phyloP scores from a whole-genome alignment of 306 rosid genomes.

The Inga leiocalycina region DNA sequence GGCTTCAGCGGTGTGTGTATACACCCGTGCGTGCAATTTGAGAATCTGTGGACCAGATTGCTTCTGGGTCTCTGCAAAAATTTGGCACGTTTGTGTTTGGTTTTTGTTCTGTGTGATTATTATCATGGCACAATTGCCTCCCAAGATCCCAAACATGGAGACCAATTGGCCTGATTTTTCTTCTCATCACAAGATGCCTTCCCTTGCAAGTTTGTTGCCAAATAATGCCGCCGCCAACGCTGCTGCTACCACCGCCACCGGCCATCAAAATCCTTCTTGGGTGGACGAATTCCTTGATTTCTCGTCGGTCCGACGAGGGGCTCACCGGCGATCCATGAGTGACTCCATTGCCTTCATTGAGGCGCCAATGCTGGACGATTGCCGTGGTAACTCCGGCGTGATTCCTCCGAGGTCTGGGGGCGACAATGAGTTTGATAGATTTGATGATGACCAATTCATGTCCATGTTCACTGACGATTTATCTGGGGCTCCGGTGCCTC shows the following conservation, averaged over 20 bases:
- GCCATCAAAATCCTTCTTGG: constrained; percentile 71
- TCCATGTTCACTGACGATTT: constrained; percentile 83
- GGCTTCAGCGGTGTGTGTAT: background rate
- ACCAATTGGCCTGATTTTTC: constrained; percentile 73
- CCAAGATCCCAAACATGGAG: constrained; percentile 79
- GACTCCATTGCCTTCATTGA: constrained; percentile 79
- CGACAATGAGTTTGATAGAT: constrained; percentile 63
- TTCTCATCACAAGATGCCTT: constrained; percentile 33
- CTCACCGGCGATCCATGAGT: constrained; percentile 83
- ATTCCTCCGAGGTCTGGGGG: constrained; percentile 8
- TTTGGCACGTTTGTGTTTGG: background rate
- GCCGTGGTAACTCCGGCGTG: constrained; percentile 27
- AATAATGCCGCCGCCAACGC: constrained; percentile 16
- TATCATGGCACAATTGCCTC: constrained; percentile 91
- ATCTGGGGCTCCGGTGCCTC: constrained; percentile 44
- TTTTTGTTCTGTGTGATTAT: background rate
- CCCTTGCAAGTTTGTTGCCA: constrained; percentile 16
- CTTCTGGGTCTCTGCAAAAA: background rate
- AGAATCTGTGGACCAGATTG: background rate
- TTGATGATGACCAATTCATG: constrained; percentile 91
- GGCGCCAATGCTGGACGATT: constrained; percentile 63
- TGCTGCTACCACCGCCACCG: background rate
- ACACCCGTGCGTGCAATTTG: background rate
- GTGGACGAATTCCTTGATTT: constrained; percentile 95
- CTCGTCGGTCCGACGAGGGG: constrained; percentile 75